These are phyloP conservation scores for Trichoderma oligosporum DNA, from an alignment of 2,329 filamentous ascomycete species.

Conservation along the genomic window DNA sequence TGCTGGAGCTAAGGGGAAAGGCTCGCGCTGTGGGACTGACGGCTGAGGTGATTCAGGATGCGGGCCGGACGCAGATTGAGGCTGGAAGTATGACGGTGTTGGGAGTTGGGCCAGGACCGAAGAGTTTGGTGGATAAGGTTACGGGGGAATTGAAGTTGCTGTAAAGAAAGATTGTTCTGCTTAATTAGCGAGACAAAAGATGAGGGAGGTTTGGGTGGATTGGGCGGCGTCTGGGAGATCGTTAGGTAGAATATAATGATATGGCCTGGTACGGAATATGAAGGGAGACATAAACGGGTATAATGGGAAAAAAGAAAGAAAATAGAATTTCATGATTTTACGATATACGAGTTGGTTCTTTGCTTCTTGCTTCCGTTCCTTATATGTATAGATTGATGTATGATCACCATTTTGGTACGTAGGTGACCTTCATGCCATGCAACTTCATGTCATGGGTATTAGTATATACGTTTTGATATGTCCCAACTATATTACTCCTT, in stretches of 20 bases:
- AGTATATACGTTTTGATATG: conserved; percentile 17
- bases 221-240: conserved; percentile 6
- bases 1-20: conserved; percentile 68
- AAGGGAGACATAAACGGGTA: background rate
- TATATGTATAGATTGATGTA: background rate
- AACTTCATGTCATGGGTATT: conserved; percentile 23
- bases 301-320: conserved; percentile 1
- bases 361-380: too few relatives aligned
- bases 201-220: background rate
- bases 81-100: conserved; percentile 89
- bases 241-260: background rate
- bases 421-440: background rate
- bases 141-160: conserved; percentile 82
- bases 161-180: conserved; percentile 37
- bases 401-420: too few relatives aligned
- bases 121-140: conserved; percentile 79
- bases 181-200: background rate
- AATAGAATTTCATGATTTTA: conserved; percentile 4
- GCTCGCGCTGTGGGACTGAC: conserved; percentile 81
- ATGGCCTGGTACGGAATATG: background rate
- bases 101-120: conserved; percentile 77
- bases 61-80: conserved; percentile 95
- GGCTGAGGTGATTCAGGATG: conserved; percentile 87
- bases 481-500: conserved; percentile 48
- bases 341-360: background rate